Evolutionary conservation across 306 rosid genomes (phyloP), one percentile per base, ranked within the genome.

Genomic region (Quillaja saponaria): DNA sequence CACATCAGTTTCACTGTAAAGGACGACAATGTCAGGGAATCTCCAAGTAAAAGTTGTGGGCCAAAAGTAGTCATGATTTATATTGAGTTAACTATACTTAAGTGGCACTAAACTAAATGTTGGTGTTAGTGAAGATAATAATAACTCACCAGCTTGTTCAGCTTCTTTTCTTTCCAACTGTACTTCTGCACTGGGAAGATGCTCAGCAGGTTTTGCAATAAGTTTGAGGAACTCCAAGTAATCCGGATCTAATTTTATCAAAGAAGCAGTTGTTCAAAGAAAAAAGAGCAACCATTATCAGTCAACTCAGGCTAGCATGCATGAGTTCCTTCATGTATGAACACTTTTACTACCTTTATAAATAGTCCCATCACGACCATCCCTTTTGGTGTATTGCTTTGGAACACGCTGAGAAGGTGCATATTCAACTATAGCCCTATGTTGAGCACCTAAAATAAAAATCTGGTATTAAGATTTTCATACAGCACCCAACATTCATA

Each of bases 171-270:
- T 86, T 75, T 92, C 99, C 81, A 92, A 75, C 69, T 92, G 99
- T 75, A 92, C 86, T 67, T 92, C 99, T 31, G 99, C 99, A 81
- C 99, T 92, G 9, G 96, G 99, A 70, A 92, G 96, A 82, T 92
- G 85, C 76, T 89, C 96, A 6, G 79, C 78, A 12, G 96, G 91
- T 71, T 83, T 84, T 41, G 95, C 86, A 76, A 89, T 86, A 72
- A 80, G 49, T 72, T 92, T 86, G 62, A 92, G 95, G 57, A 92
- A 92, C 85, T 92, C 99, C 49, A 92, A 69, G 72, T 92, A 92
- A 78, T 89, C 99, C 1, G 96, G 90, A 79, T 92, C 99, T 92
- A 72, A 59, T 63, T 45, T 61, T 66, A 25, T 34, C 10, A 44
- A 68, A 69, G 51, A 69, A 64, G 16, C 17, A 1, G 50, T 14